Percentiles rank a stretch among this genome's conserved stretches.
phyloP scores from a whole-genome alignment of 768 basidiomycete species.

The Psilocybe cyanescens region DNA sequence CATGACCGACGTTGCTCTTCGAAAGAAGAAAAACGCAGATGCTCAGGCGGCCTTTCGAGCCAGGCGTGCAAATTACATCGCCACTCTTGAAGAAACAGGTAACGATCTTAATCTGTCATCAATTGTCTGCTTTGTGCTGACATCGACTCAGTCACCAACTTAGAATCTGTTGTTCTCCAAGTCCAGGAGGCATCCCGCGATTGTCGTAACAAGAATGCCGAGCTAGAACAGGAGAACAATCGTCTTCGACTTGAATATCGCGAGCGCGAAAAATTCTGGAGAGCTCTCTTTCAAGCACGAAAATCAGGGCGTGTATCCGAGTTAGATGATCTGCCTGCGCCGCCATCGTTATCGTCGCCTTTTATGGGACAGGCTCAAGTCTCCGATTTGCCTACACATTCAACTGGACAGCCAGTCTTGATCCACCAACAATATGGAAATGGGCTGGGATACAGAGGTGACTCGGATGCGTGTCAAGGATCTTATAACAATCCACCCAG shows the following conservation, averaged over 20 bases:
- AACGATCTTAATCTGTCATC: constrained; percentile 14
- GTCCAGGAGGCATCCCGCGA: constrained; percentile 83
- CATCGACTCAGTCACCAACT: constrained; percentile 60
- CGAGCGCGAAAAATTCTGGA: constrained; percentile 79
- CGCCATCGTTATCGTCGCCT: constrained; percentile 51
- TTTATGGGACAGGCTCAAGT: constrained; percentile 34
- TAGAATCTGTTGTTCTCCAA: constrained; percentile 84
- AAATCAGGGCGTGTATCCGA: constrained; percentile 58
- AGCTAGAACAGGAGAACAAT: constrained; percentile 66
- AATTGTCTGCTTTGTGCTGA: constrained; percentile 16
- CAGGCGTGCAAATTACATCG: constrained; percentile 83
- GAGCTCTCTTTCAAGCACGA: constrained; percentile 66
- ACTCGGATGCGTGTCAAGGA: constrained; percentile 46
- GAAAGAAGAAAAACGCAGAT: constrained; percentile 90
- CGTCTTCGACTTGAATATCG: constrained; percentile 66
- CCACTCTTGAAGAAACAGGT: constrained; percentile 86
- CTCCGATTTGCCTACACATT: constrained; percentile 34
- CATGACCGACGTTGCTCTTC: constrained; percentile 68
- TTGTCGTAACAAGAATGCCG: constrained; percentile 60
- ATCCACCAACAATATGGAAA: constrained; percentile 38
- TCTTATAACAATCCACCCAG: constrained; percentile 43
- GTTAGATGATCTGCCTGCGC: constrained; percentile 54
- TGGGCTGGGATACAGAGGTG: constrained; percentile 52
- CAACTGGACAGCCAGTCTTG: constrained; percentile 28
- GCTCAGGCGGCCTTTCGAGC: constrained; percentile 87